A percentile compares a stretch with the other conserved stretches of the same genome.
phyloP scores from a whole-genome alignment of 2,329 filamentous ascomycete genomes.

The Apiospora arundinis region DNA sequence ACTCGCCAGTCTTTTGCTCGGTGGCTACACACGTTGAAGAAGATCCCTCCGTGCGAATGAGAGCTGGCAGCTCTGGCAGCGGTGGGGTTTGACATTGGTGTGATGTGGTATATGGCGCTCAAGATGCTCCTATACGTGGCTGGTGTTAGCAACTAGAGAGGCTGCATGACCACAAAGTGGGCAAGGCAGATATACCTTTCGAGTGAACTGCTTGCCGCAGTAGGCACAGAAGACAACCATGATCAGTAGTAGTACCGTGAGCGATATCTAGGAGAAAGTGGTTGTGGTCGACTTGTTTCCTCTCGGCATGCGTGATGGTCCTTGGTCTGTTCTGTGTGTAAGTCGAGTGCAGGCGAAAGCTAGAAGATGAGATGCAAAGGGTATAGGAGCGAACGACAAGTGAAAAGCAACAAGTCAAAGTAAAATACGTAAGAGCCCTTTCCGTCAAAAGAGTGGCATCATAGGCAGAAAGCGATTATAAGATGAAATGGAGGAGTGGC shows the following conservation, averaged over 20 bases:
- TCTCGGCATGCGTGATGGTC: background rate
- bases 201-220: conserved; percentile 23
- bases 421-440: background rate
- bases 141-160: background rate
- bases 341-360: background rate
- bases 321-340: background rate
- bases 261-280: background rate
- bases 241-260: background rate
- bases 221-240: conserved; percentile 19
- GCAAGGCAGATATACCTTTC: background rate
- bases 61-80: conserved; percentile 55
- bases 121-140: conserved; percentile 54
- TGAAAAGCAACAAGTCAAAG: background rate
- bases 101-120: conserved; percentile 61
- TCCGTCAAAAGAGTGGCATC: conserved; percentile 5
- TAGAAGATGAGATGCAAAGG: conserved; percentile 3
- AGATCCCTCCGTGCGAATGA: conserved; percentile 59
- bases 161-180: background rate
- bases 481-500: background rate
- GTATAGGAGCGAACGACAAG: background rate
- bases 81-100: conserved; percentile 61
- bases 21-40: conserved; percentile 54
- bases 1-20: too few species aligned
- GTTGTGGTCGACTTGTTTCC: background rate
- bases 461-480: background rate